These are phyloP conservation scores for Backusella parvicylindrica DNA, from an alignment of 192 early-diverging fungal genomes.

Conservation along the genomic window DNA sequence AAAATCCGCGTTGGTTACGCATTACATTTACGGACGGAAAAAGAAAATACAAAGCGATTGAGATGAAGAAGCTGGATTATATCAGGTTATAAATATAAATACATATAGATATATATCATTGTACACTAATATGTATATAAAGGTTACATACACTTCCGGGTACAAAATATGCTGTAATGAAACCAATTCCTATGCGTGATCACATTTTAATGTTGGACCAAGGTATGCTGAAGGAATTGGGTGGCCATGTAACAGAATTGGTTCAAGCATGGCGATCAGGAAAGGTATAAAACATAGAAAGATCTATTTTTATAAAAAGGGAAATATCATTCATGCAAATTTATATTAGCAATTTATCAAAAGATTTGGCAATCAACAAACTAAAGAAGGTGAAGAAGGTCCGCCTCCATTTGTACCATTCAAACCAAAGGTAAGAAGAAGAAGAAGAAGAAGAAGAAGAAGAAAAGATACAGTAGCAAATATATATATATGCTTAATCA, in stretches of 20 bases:
- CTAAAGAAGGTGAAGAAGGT: conserved; percentile 8
- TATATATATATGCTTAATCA: no score
- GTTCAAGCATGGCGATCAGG: conserved; percentile 33
- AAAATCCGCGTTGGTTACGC: conserved; percentile 26
- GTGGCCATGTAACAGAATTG: conserved; percentile 33
- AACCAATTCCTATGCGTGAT: conserved; percentile 26
- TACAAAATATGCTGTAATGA: conserved; percentile 26
- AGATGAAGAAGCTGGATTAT: conserved; percentile 27
- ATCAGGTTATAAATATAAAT: background rate
- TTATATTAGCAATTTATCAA: conserved; percentile 20
- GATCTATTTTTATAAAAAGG: background rate
- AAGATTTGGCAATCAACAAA: background rate
- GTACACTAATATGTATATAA: no score
- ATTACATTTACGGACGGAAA: conserved; percentile 33
- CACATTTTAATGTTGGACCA: conserved; percentile 25
- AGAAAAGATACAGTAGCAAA: background rate
- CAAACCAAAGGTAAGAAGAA: conserved; percentile 16
- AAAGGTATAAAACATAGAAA: conserved; percentile 5
- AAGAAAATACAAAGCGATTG: conserved; percentile 31
- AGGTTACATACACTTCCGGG: conserved; percentile 32
- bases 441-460: background rate
- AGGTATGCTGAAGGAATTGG: conserved; percentile 23
- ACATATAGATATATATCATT: no score
- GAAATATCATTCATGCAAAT: no score
- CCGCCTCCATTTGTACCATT: conserved; percentile 35